phyloP scores from a whole-genome alignment of 2,329 filamentous ascomycete species.

The Chaetomiaceae sp. region DNA sequence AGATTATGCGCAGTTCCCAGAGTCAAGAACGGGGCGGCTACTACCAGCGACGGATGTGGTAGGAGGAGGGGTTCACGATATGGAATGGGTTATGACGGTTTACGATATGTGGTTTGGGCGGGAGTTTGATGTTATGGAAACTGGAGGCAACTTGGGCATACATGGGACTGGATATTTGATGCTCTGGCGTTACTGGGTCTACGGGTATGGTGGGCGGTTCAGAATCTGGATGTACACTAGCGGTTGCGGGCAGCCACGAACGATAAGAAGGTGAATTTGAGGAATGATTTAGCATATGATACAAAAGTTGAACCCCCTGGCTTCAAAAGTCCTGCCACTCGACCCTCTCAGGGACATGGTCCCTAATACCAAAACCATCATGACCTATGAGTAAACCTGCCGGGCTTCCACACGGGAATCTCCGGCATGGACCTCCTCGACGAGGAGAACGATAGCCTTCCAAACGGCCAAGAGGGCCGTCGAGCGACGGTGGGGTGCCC shows the following conservation, averaged over 20 bases:
- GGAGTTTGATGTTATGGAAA: neutral
- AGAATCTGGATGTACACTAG: too few relatives aligned
- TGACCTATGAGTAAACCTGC: neutral
- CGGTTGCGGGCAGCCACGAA: too few relatives aligned
- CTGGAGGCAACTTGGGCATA: too few relatives aligned
- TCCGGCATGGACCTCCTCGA: neutral
- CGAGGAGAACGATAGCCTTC: neutral
- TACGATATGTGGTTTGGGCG: neutral
- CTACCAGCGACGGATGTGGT: conserved; percentile 53
- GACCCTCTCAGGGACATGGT: too few relatives aligned
- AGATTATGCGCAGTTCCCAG: conserved; percentile 47
- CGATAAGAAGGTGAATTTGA: too few relatives aligned
- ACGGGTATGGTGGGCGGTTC: neutral
- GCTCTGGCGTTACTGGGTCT: neutral
- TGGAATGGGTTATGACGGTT: neutral
- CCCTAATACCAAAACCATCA: too few relatives aligned
- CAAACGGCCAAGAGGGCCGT: conserved; percentile 9
- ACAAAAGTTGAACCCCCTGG: too few relatives aligned
- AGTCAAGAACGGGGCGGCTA: conserved; percentile 31
- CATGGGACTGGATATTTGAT: neutral
- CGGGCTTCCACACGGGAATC: neutral
- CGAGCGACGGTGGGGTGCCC: neutral
- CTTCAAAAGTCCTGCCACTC: too few relatives aligned
- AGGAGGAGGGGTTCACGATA: conserved; percentile 9
- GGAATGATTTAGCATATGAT: too few relatives aligned